A percentile compares a stretch with the other conserved stretches of the same genome.
phyloP scores from a whole-genome alignment of 2,329 filamentous ascomycete species.

The Elsinoe batatas region DNA sequence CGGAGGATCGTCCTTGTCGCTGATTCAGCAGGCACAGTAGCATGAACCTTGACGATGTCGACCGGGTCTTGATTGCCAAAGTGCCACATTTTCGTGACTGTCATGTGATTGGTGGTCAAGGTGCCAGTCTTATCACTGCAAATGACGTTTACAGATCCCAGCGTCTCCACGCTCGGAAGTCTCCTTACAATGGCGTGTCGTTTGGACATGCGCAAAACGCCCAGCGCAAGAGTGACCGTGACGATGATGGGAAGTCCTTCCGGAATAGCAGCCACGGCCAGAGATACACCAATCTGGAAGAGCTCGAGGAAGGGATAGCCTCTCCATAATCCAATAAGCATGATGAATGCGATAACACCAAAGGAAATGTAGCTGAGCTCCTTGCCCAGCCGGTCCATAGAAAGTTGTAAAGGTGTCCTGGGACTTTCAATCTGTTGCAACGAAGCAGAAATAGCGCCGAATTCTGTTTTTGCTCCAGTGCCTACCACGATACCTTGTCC shows the following conservation, averaged over 20 bases:
- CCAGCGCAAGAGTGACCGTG: constrained; percentile 87
- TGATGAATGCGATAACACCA: constrained; percentile 85
- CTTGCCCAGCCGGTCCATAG: constrained; percentile 94
- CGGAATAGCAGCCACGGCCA: constrained; percentile 91
- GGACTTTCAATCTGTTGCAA: constrained; percentile 93
- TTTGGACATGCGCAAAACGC: constrained; percentile 91
- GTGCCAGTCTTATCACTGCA: constrained; percentile 99
- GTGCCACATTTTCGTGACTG: constrained; percentile 91
- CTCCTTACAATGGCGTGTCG: constrained; percentile 90
- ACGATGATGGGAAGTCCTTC: constrained; percentile 97
- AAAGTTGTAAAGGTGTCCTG: constrained; percentile 82
- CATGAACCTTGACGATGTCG: constrained; percentile 46
- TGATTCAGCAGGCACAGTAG: constrained; percentile 51
- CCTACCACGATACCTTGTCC: constrained; percentile 96
- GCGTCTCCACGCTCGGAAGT: constrained; percentile 91
- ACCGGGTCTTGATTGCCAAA: constrained; percentile 57
- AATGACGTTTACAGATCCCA: constrained; percentile 98
- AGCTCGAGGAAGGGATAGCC: constrained; percentile 86
- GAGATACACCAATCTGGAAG: constrained; percentile 93
- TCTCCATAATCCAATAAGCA: constrained; percentile 79
- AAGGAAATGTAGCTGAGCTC: constrained; percentile 97
- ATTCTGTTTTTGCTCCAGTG: constrained; percentile 86
- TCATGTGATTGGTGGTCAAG: constrained; percentile 96
- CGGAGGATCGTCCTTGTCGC: constrained; percentile 73
- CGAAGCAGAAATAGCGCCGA: constrained; percentile 90